These are phyloP conservation scores for Trichoderma harzianum DNA, from an alignment of 2,329 filamentous ascomycete species.

Conservation along the genomic window DNA sequence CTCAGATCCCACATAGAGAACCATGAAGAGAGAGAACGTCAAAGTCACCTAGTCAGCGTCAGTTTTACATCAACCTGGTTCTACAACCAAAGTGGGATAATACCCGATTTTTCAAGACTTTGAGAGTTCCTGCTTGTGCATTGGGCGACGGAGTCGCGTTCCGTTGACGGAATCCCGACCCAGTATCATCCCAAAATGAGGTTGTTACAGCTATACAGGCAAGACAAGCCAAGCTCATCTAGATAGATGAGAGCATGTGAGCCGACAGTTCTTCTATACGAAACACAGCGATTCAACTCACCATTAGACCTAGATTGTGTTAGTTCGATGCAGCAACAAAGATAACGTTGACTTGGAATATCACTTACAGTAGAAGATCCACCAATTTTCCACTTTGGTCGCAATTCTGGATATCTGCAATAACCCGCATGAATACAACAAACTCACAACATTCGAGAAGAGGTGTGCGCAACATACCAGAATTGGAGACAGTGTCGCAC, in stretches of 20 bases:
- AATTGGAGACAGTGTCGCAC: constrained; percentile 69
- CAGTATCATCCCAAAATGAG: constrained; percentile 17
- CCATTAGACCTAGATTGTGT: background rate
- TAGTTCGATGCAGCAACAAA: background rate
- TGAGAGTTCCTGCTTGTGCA: background rate
- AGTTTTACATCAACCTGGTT: background rate
- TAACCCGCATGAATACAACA: background rate
- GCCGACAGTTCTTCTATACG: background rate
- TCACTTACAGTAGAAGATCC: constrained; percentile 16
- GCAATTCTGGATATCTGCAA: constrained; percentile 9
- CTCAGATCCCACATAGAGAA: constrained; percentile 74
- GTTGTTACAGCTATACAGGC: constrained; percentile 3
- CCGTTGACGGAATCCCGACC: background rate
- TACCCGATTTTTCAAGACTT: constrained; percentile 13
- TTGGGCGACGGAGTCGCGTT: background rate
- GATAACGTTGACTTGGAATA: background rate
- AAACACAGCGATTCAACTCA: background rate
- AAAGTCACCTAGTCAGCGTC: constrained; percentile 8
- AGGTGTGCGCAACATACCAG: constrained; percentile 61
- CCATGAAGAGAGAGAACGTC: constrained; percentile 50
- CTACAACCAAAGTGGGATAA: background rate
- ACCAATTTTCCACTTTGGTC: constrained; percentile 5
- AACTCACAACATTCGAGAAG: constrained; percentile 39
- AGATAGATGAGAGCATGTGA: background rate
- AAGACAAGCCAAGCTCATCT: background rate